A percentile compares a stretch with the other conserved stretches of the same genome.
phyloP scores from a whole-genome alignment of 208 protist species.

The Angomonas deanei region DNA sequence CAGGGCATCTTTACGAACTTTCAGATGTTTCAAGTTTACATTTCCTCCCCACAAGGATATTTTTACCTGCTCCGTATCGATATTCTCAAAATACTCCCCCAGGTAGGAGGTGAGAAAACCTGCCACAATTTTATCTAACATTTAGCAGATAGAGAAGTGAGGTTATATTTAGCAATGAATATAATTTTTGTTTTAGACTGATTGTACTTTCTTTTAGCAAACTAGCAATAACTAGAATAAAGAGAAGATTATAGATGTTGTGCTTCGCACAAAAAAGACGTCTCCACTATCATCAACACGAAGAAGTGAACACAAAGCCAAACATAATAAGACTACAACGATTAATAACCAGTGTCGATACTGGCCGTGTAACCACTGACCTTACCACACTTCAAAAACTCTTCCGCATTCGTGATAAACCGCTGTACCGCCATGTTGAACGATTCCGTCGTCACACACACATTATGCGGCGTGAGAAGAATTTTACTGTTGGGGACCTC shows the following conservation, averaged over 20 bases:
- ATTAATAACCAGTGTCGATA: slow-evolving; percentile 22
- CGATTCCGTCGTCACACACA: slow-evolving; percentile 31
- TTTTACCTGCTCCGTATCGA: slow-evolving; percentile 79
- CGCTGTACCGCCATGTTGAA: slow-evolving; percentile 20
- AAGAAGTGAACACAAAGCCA: neutral
- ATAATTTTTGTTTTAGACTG: neutral
- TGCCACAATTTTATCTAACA: slow-evolving; percentile 81
- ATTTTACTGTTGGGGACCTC: slow-evolving; percentile 46
- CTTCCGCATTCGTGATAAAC: slow-evolving; percentile 21
- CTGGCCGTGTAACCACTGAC: slow-evolving; percentile 24
- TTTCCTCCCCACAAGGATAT: slow-evolving; percentile 78
- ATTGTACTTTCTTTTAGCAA: slow-evolving; percentile 1
- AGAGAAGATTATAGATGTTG: neutral
- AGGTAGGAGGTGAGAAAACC: slow-evolving; percentile 69
- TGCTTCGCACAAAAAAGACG: neutral
- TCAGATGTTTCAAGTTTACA: slow-evolving; percentile 54
- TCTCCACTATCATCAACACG: neutral
- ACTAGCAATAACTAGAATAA: neutral
- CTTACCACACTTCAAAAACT: slow-evolving; percentile 27
- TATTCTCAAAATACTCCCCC: slow-evolving; percentile 80
- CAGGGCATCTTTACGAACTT: slow-evolving; percentile 60
- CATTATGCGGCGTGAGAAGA: slow-evolving; percentile 59
- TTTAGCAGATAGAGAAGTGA: slow-evolving; percentile 10
- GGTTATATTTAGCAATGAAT: slow-evolving; percentile 3
- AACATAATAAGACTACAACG: neutral